Evolutionary conservation across 176 grass and related monocot genomes (phyloP).

Genomic region (Microstegium vimineum): DNA sequence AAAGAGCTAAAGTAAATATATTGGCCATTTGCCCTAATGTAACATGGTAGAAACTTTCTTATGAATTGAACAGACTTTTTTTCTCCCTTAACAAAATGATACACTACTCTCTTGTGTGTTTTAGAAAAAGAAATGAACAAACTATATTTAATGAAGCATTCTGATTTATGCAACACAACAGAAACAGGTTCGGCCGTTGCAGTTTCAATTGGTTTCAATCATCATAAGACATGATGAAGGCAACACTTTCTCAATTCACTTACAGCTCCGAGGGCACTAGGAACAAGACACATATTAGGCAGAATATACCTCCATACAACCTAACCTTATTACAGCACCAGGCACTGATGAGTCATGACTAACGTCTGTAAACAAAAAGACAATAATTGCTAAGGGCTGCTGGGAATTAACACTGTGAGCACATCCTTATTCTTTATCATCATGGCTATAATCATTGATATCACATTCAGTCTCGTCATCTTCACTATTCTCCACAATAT

Average conservation of each 20-base stretch:
- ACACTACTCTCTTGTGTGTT: neutral
- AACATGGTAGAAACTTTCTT: neutral
- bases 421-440: conserved; percentile 4
- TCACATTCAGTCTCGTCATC: conserved; percentile 21
- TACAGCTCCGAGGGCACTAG: neutral
- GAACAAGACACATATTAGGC: neutral
- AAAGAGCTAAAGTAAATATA: neutral
- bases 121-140: neutral
- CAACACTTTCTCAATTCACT: neutral
- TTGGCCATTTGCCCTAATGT: neutral
- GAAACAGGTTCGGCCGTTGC: neutral
- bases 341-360: neutral
- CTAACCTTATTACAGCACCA: neutral
- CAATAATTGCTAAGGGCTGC: neutral
- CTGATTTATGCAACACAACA: neutral
- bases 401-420: neutral
- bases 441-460: conserved; percentile 11
- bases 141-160: neutral
- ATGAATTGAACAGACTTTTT: neutral
- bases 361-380: neutral
- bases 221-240: neutral
- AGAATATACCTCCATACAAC: neutral
- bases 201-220: neutral
- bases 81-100: neutral
- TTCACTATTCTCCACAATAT: conserved; percentile 38